Evolutionary conservation across 805 yeast genomes (phyloP).

Genomic region (Candida xiaguanensis): DNA sequence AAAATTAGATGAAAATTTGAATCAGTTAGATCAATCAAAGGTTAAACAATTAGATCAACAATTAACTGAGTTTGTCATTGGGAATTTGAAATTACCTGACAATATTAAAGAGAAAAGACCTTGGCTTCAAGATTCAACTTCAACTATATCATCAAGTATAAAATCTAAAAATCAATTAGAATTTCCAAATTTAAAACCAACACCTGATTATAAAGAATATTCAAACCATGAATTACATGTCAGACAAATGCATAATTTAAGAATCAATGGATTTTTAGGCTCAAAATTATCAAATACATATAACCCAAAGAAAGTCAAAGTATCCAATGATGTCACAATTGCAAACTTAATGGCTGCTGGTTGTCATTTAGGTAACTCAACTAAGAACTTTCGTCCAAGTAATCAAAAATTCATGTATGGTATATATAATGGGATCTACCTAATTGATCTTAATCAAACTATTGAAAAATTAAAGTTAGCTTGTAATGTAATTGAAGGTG

Average conservation of each 20-base stretch:
- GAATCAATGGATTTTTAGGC: constrained; percentile 56
- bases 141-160: constrained; percentile 21
- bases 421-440: constrained; percentile 82
- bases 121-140: constrained; percentile 21
- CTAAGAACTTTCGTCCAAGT: constrained; percentile 68
- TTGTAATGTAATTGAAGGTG: constrained; percentile 76
- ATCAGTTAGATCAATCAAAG: constrained; percentile 25
- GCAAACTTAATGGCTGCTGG: constrained; percentile 83
- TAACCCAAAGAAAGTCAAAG: constrained; percentile 57
- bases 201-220: constrained; percentile 62
- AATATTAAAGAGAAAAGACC: constrained; percentile 28
- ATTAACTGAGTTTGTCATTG: constrained; percentile 34
- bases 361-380: constrained; percentile 92
- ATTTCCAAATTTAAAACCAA: constrained; percentile 63
- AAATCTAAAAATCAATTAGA: constrained; percentile 25
- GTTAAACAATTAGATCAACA: constrained; percentile 39
- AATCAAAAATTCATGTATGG: constrained; percentile 89
- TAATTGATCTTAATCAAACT: constrained; percentile 88
- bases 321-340: constrained; percentile 56
- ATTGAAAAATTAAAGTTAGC: constrained; percentile 73
- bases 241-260: constrained; percentile 64
- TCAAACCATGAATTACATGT: constrained; percentile 72
- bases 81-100: constrained; percentile 30
- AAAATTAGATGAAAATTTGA: constrained; percentile 28
- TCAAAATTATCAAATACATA: constrained; percentile 62